Conservation (phyloP, 495 filamentous ascomycete genomes). For the Penicillium herquei region DNA sequence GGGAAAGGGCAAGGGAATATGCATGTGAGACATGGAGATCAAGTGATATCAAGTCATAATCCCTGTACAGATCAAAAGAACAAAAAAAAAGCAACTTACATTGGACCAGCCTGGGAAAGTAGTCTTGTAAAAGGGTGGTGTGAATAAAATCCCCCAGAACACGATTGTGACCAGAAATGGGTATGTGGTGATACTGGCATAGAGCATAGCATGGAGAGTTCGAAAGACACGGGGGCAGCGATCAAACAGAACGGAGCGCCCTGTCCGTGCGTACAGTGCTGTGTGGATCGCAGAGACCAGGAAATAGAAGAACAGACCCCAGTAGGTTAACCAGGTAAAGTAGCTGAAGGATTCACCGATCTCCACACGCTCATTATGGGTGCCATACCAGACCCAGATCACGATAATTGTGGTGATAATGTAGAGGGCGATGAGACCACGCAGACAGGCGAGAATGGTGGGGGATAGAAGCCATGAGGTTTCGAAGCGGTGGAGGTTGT, state of each 20-base stretch:
- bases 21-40: not conserved
- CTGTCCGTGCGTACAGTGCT: slow-evolving; percentile 57
- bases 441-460: slow-evolving; percentile 52
- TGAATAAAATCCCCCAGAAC: slow-evolving; percentile 47
- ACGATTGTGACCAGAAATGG: slow-evolving; percentile 69
- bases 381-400: slow-evolving; percentile 59
- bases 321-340: slow-evolving; percentile 79
- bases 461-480: slow-evolving; percentile 79
- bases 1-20: not conserved
- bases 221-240: slow-evolving; percentile 62
- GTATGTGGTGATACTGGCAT: slow-evolving; percentile 63
- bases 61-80: not conserved
- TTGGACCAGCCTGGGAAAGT: slow-evolving; percentile 64
- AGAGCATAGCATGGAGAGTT: slow-evolving; percentile 62
- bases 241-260: slow-evolving; percentile 55
- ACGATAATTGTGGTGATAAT: slow-evolving; percentile 68
- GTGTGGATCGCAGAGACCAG: slow-evolving; percentile 63
- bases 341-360: slow-evolving; percentile 63
- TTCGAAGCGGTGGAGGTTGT: slow-evolving; percentile 62
- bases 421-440: slow-evolving; percentile 65
- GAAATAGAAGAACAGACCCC: slow-evolving; percentile 79
- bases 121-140: slow-evolving; percentile 48
- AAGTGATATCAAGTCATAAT: too few species aligned
- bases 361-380: slow-evolving; percentile 38
- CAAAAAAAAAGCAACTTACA: slow-evolving; percentile 31